phyloP scores from a whole-genome alignment of 495 filamentous ascomycete genomes.

The Aspergillus kassunensis region DNA sequence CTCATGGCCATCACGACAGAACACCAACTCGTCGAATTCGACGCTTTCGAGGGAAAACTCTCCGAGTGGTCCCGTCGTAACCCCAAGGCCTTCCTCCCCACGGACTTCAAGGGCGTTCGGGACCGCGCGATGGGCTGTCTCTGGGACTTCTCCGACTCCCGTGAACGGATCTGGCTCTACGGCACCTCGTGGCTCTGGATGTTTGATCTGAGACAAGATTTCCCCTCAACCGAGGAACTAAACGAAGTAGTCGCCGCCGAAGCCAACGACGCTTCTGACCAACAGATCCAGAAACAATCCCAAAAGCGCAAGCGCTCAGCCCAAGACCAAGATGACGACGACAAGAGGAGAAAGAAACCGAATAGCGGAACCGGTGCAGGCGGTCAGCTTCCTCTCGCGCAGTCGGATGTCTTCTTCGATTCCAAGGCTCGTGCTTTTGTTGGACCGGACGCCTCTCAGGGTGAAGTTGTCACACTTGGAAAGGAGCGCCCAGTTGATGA shows the following conservation, averaged over 20 bases:
- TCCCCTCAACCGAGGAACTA: constrained; percentile 43
- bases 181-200: constrained; percentile 85
- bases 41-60: constrained; percentile 66
- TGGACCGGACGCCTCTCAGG: constrained; percentile 37
- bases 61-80: constrained; percentile 85
- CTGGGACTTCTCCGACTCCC: constrained; percentile 64
- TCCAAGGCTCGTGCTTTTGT: constrained; percentile 52
- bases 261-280: constrained; percentile 11
- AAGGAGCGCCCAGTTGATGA: constrained; percentile 42
- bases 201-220: constrained; percentile 76
- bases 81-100: constrained; percentile 67
- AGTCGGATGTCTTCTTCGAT: constrained; percentile 53
- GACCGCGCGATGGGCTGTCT: constrained; percentile 78
- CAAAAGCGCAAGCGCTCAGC: constrained; percentile 46
- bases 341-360: constrained; percentile 29
- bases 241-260: constrained; percentile 19
- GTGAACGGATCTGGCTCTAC: constrained; percentile 78
- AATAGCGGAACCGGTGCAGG: constrained; percentile 60
- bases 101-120: constrained; percentile 61
- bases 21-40: constrained; percentile 72
- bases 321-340: constrained; percentile 27
- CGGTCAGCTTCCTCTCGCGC: constrained; percentile 54
- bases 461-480: constrained; percentile 43
- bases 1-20: constrained; percentile 73
- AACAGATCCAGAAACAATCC: constrained; percentile 2